Evolutionary conservation across 805 yeast species (phyloP), one percentile per base, ranked within the genome.

Genomic region (Lipomyces lipofer): DNA sequence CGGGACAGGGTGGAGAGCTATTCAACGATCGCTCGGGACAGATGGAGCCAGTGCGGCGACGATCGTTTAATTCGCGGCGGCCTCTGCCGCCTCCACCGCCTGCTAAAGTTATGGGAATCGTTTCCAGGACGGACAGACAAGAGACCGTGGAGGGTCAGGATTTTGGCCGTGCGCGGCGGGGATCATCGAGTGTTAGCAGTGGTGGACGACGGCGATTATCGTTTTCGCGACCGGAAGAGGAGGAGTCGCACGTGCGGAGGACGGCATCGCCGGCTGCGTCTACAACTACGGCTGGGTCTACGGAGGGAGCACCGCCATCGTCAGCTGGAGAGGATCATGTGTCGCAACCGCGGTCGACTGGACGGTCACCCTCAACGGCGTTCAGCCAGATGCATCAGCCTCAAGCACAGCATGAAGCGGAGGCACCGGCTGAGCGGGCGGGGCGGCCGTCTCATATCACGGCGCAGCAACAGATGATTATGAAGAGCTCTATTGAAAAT

Each of bases 401-500:
- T 22, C 39, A 44, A 9, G 32, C 35, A 6, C 25, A 36, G 5
- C 4, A 36, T n/a, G 51, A 49, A 17, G 38, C 13, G 12, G 50
- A 45, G 19, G 24, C 15, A 17, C n/a, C 43, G 5, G 40, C 30
- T 3, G 51, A 45, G 3, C 44, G 46, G 4, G 40, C 35, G 1
- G 29, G 42, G 6, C 38, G 58, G 36, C 57, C 54, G 7, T 21
- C 51, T 15, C 43, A 60, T 10, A 46, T 62, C 15, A 51, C 54
- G 4, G 61, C 54, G n/a, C 64, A 64, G 50, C 75, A 73, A 59
- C 64, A 68, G 46, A 66, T 64, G 42, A 54, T 58, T 22, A 72
- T 73, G 76, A 55, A 59, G 22, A 57, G 56, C 22, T 64, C 70
- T 4, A 56, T 68, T 8, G 73, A 68, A 46, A 64, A 62, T 38